Evolutionary conservation across 2,329 filamentous ascomycete genomes (phyloP), one percentile per base, ranked within the genome.

Genomic region (Metarhizium robertsii): DNA sequence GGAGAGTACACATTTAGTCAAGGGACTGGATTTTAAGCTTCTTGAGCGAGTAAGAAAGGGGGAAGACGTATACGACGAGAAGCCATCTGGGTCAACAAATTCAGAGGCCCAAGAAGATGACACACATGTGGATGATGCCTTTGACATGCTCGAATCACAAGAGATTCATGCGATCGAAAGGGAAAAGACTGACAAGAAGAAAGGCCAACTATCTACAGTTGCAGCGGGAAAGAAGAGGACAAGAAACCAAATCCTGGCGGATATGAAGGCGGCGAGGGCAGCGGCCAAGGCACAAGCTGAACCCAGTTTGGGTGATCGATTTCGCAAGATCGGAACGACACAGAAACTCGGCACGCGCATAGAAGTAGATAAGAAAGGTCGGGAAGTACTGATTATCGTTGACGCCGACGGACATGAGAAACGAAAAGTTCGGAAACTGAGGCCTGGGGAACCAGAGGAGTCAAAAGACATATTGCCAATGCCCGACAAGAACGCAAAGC

Each of bases 1-100:
- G 25, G 76, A 76, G 14, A 90, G 84, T 62, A 95, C 91, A 14
- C 90, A 96, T 76, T 72, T 96, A 61, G 86, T 97, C 50, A 97
- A 96, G 67, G 94, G 94, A 0, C 72, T 99, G 52, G 94, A 99
- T 71, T 88, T 90, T 67, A 87, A 88, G 68, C 75, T 97, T 13
- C 74, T 92, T 32, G 82, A 88, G 68, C 78, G 85, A 61, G 79
- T 88, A 57, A 79, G 80, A 58, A 79, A 78, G 55, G 88, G 87
- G 45, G 88, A 91, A 67, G 74, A 92, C 69, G 78, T 90, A 1
- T 79, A 76, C 61, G 69, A 65, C n/a, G 70, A 73, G 7, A 65
- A 64, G 8, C 2, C 34, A 20, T 2, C 52, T 13, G 30, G 52
- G 10, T 3, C 48, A 8, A 62, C 69, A 10, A 65, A 71, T 1